phyloP scores from a whole-genome alignment of 495 filamentous ascomycete genomes.

The Oidiodendron maius region DNA sequence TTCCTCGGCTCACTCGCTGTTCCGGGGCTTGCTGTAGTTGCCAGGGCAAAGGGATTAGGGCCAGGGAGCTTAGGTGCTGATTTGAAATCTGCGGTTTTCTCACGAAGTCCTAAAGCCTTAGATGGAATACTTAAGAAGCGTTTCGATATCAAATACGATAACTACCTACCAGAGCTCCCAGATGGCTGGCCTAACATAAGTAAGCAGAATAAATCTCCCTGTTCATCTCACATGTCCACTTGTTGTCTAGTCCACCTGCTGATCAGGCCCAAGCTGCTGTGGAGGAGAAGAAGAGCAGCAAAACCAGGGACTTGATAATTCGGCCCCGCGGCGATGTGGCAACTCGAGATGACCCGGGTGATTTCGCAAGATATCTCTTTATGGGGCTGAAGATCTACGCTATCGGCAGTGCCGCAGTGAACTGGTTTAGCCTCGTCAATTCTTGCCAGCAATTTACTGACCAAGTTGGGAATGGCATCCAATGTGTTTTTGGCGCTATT shows the following conservation, averaged over 20 bases:
- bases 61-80: conserved; percentile 1
- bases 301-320: conserved; percentile 2
- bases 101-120: not conserved
- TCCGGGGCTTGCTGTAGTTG: too few species aligned
- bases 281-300: not conserved
- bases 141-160: not conserved
- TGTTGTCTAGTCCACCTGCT: not conserved
- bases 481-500: conserved; percentile 3
- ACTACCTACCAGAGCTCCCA: not conserved
- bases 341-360: not conserved
- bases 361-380: conserved; percentile 1
- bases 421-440: not conserved
- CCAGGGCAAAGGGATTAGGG: too few species aligned
- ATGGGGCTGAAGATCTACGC: conserved; percentile 2
- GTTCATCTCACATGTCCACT: not conserved
- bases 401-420: not conserved
- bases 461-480: not conserved
- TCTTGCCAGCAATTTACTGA: conserved; percentile 4
- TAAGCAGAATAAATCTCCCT: conserved; percentile 1
- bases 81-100: not conserved
- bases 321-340: conserved; percentile 2
- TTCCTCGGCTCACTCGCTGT: too few species aligned
- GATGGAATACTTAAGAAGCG: not conserved
- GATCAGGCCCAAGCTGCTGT: conserved; percentile 1
- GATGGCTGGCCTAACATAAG: conserved; percentile 2